Base-by-base conservation (phyloP, 2,329 filamentous ascomycete genomes). In the Calycina marina region DNA sequence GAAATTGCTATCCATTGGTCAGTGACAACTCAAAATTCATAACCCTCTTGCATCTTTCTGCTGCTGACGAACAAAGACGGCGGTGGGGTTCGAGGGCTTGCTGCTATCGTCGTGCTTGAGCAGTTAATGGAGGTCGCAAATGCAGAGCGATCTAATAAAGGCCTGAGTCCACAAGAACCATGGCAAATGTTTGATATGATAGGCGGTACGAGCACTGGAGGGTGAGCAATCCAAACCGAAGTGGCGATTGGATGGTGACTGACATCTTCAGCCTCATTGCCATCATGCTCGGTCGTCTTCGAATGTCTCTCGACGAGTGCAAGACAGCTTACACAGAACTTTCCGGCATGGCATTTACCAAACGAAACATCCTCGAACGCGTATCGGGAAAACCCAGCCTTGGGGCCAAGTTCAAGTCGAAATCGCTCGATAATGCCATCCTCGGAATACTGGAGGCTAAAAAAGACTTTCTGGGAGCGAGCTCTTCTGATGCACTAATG, bases 121-220 rank as follows among this genome's bases (percentile, higher is more conserved):
- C 5, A 8, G 15, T 6, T 31, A 8, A 22, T 22, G 15, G 28
- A 22, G n/a, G 28, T n/a, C 11, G 28, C 17, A 13, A 31, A 31
- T 14, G 5, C 18, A 4, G 5, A 22, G 22, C 28, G 28, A 22
- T 4, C 5, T 18, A 12, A 20, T n/a, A 22, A 12, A 4, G 22
- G 22, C 9, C 28, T 31, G 10, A 5, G 5, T 11, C 15, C 28
- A 31, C 28, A 20, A 20, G 28, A 31, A 13, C 28, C 28, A 20
- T 31, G 28, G 28, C 12, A 31, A 14, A 31, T 31, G 28, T 31
- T 31, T 31, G 28, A 31, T 14, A 31, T 31, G 17, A 18, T 20
- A 4, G 28, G 15, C 5, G 28, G 28, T 6, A 27, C 25, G 12
- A 27, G 25, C 13, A 27, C 25, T 9, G 25, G 25, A 9, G 25